A percentile compares a stretch with the other conserved stretches of the same genome.
Conservation (phyloP, 192 early-diverging fungal genomes). For the Coemansia sp. region DNA sequence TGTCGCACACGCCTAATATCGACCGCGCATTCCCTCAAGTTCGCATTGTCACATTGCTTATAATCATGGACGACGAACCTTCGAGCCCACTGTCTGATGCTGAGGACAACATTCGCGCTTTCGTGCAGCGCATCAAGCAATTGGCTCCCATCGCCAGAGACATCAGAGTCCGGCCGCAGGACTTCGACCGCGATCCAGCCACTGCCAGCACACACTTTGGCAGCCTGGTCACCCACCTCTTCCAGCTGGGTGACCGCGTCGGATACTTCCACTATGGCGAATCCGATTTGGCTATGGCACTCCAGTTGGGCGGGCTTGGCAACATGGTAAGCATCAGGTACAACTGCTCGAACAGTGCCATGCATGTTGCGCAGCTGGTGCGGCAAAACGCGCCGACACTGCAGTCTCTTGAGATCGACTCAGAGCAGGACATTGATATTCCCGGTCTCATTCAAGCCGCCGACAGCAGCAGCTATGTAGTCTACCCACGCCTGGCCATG, state of each 20-base stretch:
- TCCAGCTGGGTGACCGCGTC: background rate
- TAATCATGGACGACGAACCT: background rate
- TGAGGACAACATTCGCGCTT: background rate
- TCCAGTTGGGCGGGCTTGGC: background rate
- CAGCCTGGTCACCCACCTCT: background rate
- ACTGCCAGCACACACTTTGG: background rate
- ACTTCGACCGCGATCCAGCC: background rate
- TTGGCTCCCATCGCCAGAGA: background rate
- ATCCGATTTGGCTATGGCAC: background rate
- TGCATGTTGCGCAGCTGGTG: background rate
- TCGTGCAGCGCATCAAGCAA: background rate
- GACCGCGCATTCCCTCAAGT: background rate
- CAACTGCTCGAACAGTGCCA: background rate
- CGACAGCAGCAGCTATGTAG: background rate
- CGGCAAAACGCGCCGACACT: background rate
- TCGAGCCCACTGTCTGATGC: background rate
- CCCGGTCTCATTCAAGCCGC: background rate
- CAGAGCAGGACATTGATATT: background rate
- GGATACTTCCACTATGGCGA: background rate
- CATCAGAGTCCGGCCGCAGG: background rate
- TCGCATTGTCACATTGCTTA: background rate
- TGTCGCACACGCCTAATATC: background rate
- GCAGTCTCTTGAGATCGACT: background rate
- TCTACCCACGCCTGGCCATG: background rate
- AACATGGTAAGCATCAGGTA: background rate